Evolutionary conservation across 305 asterid genomes (phyloP).

Genomic region (Solanum hybrid): DNA sequence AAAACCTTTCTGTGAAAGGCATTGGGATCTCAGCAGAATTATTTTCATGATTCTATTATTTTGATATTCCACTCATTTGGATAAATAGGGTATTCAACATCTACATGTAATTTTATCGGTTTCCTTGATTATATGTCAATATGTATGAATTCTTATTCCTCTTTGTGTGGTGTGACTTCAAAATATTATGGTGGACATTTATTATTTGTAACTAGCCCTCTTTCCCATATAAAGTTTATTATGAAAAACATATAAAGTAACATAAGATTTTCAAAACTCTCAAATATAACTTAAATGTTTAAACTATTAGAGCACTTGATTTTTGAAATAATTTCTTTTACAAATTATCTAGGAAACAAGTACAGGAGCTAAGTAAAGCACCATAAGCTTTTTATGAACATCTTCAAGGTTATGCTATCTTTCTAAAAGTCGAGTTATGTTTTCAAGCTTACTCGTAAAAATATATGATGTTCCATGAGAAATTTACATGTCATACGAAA

Average conservation of each 20-base stretch:
- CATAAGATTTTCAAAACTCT: not conserved
- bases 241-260: not conserved
- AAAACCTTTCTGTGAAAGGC: not conserved
- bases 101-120: not conserved
- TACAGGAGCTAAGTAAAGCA: not conserved
- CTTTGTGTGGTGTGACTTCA: not conserved
- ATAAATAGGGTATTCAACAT: not conserved
- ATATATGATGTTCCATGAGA: not conserved
- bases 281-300: not conserved
- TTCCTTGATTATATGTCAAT: not conserved
- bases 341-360: not conserved
- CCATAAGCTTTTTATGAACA: not conserved
- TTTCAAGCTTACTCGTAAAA: too few relatives aligned
- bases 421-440: too few relatives aligned
- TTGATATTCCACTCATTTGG: not conserved
- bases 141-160: not conserved
- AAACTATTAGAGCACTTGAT: not conserved
- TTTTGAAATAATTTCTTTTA: too few relatives aligned
- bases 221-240: not conserved
- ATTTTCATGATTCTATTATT: not conserved
- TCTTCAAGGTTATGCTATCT: not conserved
- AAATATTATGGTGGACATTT: not conserved
- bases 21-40: not conserved
- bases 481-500: not conserved
- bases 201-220: not conserved